A percentile compares a stretch with the other conserved stretches of the same genome.
These are phyloP conservation scores for Blastobotrys terrestris DNA, from an alignment of 805 yeast species.

Conservation along the genomic window DNA sequence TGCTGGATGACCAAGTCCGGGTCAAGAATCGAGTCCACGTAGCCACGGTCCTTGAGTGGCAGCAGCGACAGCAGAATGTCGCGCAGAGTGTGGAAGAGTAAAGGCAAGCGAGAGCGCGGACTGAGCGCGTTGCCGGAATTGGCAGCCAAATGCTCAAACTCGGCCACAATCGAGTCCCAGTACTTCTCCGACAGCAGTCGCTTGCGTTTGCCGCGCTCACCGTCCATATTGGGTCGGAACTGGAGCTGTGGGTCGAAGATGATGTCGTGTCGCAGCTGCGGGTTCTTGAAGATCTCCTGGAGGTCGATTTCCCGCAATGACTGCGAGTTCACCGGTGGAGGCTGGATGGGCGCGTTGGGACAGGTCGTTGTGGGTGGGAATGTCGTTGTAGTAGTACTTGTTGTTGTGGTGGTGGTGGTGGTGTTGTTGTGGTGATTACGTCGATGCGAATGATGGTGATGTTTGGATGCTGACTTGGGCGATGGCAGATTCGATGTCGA, in stretches of 20 bases:
- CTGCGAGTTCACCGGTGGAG: conserved; percentile 78
- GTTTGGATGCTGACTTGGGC: conserved; percentile 7
- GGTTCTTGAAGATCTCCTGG: conserved; percentile 82
- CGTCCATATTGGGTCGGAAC: conserved; percentile 85
- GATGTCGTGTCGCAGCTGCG: conserved; percentile 88
- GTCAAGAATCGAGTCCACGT: conserved; percentile 69
- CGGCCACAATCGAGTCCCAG: conserved; percentile 72
- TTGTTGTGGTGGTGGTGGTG: not conserved
- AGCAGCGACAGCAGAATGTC: conserved; percentile 69
- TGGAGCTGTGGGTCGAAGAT: conserved; percentile 87
- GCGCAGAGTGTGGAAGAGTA: conserved; percentile 68
- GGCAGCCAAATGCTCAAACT: conserved; percentile 41
- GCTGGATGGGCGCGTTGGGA: conserved; percentile 29
- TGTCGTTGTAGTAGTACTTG: conserved; percentile 1
- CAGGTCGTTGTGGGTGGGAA: conserved; percentile 7
- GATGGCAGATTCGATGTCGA: conserved; percentile 1
- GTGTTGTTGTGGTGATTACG: too few relatives aligned
- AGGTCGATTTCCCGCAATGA: conserved; percentile 80
- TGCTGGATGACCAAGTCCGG: conserved; percentile 72
- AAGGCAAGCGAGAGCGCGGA: conserved; percentile 46
- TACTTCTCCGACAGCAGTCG: conserved; percentile 69
- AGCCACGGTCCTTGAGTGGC: conserved; percentile 66
- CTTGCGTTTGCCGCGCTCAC: conserved; percentile 82
- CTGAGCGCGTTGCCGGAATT: conserved; percentile 3
- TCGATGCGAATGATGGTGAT: conserved; percentile 3